Evolutionary conservation across 768 basidiomycete genomes (phyloP), one percentile per base, ranked within the genome.

Genomic region (Russula ochroleuca): DNA sequence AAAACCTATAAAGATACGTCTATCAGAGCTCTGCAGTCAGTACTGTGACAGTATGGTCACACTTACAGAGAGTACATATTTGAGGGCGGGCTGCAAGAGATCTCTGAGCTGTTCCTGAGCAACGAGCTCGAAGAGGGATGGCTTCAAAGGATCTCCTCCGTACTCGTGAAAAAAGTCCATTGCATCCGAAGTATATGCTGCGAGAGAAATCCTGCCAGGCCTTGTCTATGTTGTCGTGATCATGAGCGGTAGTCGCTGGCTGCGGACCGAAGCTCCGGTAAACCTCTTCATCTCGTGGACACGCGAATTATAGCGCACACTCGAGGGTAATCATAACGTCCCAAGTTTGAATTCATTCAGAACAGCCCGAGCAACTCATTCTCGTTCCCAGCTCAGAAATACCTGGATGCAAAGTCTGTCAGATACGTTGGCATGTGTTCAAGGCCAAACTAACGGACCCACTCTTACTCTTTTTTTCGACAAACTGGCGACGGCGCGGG

Each of bases 31-130:
- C 25, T 17, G 49, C 31, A 37, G 35, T 40, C 14, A 25, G 52
- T 33, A 33, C 11, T 15, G n/a, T 33, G n/a, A 11, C 21, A 31
- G 57, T 47, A 10, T 47, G 7, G 15, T 23, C 17, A 5, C 14
- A 73, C 88, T 77, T 73, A 95, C 95, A 65, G 90, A 89, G 38
- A 98, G 78, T 50, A 95, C 87, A 77, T 98, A 98, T 77, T 95
- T 93, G 72, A 97, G 78, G 15, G 95, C 94, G 38, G 96, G 96
- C 70, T 98, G 95, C 14, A 98, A 80, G 8, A 97, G 80, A 72
- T 95, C 92, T 63, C 90, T 79, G 21, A 98, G 83, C 72, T 98
- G 94, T 68, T 97, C 95, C 73, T 97, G 92, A 8, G 93, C 94
- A 43, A 97, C 80, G 13, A 98, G 83, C 72, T 98, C 95, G 70